These are phyloP conservation scores for Harringtonia lauricola DNA, from an alignment of 2,329 filamentous ascomycete species.

Conservation along the genomic window DNA sequence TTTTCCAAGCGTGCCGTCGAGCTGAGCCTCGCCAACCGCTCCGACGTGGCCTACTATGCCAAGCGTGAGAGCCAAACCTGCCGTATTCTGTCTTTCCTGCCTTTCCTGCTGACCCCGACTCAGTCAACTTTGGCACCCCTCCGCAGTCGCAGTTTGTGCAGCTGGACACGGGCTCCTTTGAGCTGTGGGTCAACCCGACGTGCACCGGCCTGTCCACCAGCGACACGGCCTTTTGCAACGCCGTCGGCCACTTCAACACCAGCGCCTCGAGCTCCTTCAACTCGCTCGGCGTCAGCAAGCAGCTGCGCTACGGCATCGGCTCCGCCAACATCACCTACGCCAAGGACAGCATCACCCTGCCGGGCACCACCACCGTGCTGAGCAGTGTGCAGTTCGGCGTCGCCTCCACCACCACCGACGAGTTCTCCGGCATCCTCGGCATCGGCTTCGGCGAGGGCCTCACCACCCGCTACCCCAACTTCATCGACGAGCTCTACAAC, in stretches of 20 bases:
- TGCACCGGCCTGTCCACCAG: constrained; percentile 32
- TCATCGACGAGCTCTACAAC: constrained; percentile 36
- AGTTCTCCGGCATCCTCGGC: constrained; percentile 55
- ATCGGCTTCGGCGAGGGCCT: constrained; percentile 53
- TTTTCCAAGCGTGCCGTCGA: constrained; percentile 32
- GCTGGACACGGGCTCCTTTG: constrained; percentile 48
- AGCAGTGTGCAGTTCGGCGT: constrained; percentile 53
- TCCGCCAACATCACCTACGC: constrained; percentile 39
- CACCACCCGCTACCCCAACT: constrained; percentile 36
- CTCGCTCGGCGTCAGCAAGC: constrained; percentile 23
- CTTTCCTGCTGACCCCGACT: neutral
- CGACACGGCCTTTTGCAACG: constrained; percentile 33
- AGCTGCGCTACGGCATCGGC: constrained; percentile 39
- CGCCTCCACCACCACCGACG: constrained; percentile 36
- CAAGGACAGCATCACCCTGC: constrained; percentile 31
- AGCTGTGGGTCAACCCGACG: constrained; percentile 52
- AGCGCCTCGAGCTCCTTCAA: constrained; percentile 27
- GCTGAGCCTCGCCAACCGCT: constrained; percentile 35
- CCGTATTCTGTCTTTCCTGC: no score
- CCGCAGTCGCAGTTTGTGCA: constrained; percentile 41
- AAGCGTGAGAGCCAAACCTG: constrained; percentile 21
- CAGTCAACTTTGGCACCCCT: constrained; percentile 42
- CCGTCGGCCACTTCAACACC: constrained; percentile 32
- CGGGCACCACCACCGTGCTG: constrained; percentile 29
- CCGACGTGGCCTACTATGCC: constrained; percentile 43